These are phyloP conservation scores for Rhynchosporium secalis DNA, from an alignment of 2,329 filamentous ascomycete genomes.

Conservation along the genomic window DNA sequence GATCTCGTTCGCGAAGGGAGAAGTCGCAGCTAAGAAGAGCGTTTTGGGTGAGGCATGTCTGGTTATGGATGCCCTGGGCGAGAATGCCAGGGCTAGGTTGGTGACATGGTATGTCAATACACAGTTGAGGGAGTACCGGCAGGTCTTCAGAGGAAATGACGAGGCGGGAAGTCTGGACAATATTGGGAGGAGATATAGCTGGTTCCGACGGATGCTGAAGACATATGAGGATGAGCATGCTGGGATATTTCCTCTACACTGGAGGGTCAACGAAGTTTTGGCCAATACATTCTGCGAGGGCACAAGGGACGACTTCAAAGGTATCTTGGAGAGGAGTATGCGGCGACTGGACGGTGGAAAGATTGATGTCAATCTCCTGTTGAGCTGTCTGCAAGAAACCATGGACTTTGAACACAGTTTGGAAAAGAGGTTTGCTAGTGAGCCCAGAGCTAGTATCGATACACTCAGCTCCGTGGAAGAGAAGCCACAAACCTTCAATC, in stretches of 20 bases:
- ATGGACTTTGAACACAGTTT: conserved; percentile 94
- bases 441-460: conserved; percentile 80
- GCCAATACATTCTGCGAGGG: conserved; percentile 94
- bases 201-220: conserved; percentile 95
- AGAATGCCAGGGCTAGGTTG: conserved; percentile 76
- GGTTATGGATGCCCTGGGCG: conserved; percentile 93
- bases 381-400: conserved; percentile 91
- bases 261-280: conserved; percentile 87
- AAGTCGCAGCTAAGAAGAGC: conserved; percentile 68
- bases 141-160: conserved; percentile 94
- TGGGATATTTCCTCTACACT: conserved; percentile 79
- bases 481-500: conserved; percentile 75
- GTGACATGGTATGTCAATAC: conserved; percentile 99
- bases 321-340: conserved; percentile 85
- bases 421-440: conserved; percentile 76
- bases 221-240: conserved; percentile 93
- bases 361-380: conserved; percentile 83
- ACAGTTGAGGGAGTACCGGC: conserved; percentile 89
- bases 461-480: conserved; percentile 81
- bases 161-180: conserved; percentile 96
- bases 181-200: conserved; percentile 89
- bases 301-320: conserved; percentile 92
- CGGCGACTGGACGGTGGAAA: conserved; percentile 73
- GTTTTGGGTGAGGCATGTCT: conserved; percentile 84
- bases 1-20: conserved; percentile 85